Base-by-base conservation (phyloP, 257 asterid species). In the Rubia yunnanensis region DNA sequence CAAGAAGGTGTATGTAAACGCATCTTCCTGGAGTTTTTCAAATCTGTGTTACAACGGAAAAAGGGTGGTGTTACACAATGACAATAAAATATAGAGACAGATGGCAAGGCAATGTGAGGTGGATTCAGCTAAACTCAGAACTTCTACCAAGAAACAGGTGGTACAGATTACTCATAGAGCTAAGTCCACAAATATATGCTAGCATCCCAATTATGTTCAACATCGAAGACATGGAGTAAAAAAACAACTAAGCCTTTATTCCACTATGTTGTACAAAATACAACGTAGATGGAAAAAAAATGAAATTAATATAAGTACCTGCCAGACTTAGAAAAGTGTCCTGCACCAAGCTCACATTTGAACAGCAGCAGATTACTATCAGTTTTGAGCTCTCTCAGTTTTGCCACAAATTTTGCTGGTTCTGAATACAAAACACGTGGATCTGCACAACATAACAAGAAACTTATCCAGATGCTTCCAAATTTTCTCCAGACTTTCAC, bases 271-370 rank as follows among this genome's bases (percentile, higher is more conserved):
- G 50, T 41, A 14, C 18, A 13, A 41, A 41, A 2, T 5, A 44
- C 50, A 44, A 6, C n/a, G n/a, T 44, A 14, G 11, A 9, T 2
- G 15, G 50, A 13, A 41, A 41, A 10, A 41, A 5, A 32, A 0
- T 0, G 3, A 14, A 44, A 5, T 3, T 36, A 31, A 10, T 7
- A 1, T 39, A 18, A 64, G 15, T 60, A 92, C 98, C 98, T 87
- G 78, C 99, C 97, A 0, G 99, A 92, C 81, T 92, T 92, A 7
- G 97, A 92, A 65, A 83, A 92, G 82, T 92, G 99, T 17, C 97
- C 99, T 0, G 99, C 99, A 46, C 97, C 94, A 70, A 89, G 90
- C 74, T 87, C 95, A 57, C 96, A 89, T 77, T 87, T 92, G 74
- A 92, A 84, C 74, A 92, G 74, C 69, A 89, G 84, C 66, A 74